These are phyloP conservation scores for Exophiala lecanii-corni DNA, from an alignment of 2,329 filamentous ascomycete genomes.

Conservation along the genomic window DNA sequence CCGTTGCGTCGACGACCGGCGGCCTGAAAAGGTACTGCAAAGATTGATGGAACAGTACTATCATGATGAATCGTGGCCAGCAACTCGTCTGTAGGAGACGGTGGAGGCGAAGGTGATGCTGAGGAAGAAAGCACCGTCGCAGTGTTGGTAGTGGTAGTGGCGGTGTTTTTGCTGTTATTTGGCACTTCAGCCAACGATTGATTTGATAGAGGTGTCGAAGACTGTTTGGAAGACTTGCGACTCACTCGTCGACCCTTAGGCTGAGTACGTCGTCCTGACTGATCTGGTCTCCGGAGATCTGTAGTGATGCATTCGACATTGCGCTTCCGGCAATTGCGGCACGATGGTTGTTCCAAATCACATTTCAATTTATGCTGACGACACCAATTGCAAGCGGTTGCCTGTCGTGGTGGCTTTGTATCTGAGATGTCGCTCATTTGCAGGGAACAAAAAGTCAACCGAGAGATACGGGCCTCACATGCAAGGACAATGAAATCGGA, in stretches of 20 bases:
- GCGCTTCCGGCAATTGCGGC: constrained; percentile 28
- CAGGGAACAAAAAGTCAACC: no score
- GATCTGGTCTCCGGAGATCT: constrained; percentile 26
- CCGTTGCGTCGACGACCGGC: not conserved
- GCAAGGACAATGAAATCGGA: no score
- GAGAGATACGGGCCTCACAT: no score
- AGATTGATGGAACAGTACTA: constrained; percentile 6
- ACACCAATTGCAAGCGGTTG: constrained; percentile 28
- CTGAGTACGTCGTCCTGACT: not conserved
- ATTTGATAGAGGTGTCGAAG: no score
- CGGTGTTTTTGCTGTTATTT: no score
- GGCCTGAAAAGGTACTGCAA: constrained; percentile 3
- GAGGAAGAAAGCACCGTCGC: not conserved
- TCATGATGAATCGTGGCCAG: constrained; percentile 5
- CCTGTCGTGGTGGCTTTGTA: constrained; percentile 4
- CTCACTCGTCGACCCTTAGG: not conserved
- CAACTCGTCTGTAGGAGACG: constrained; percentile 5
- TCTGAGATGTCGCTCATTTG: not conserved
- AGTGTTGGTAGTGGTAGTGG: no score
- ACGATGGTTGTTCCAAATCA: constrained; percentile 29
- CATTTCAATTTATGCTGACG: constrained; percentile 30
- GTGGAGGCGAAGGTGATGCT: constrained; percentile 3
- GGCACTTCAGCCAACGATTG: no score
- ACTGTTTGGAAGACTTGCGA: not conserved
- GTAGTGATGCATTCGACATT: constrained; percentile 26